phyloP scores from a whole-genome alignment of 139 green algal species.

The Asterochloris erici region DNA sequence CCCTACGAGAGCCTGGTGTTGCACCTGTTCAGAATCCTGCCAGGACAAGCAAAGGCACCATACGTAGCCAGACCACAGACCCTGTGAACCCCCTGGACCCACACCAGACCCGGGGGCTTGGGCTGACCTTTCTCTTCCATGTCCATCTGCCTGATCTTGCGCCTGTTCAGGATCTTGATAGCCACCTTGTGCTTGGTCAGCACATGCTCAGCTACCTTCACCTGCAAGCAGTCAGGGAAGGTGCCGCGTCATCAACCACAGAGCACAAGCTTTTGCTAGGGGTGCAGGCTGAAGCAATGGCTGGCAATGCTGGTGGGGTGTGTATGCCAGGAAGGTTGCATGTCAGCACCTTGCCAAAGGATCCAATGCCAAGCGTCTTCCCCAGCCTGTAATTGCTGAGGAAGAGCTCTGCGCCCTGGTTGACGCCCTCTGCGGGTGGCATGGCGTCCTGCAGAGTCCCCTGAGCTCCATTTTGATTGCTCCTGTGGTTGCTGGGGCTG shows the following conservation, averaged over 20 bases:
- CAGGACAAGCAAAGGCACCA: not conserved
- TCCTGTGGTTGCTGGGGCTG: too few relatives aligned
- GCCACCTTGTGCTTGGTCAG: slow-evolving; percentile 97
- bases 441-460: too few relatives aligned
- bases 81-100: not conserved
- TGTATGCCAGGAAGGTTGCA: too few relatives aligned
- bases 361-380: slow-evolving; percentile 98
- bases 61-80: not conserved
- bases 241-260: not conserved
- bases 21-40: too few relatives aligned
- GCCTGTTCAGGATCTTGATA: slow-evolving; percentile 99
- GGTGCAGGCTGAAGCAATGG: not conserved
- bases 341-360: slow-evolving; percentile 90
- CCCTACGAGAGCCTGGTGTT: too few relatives aligned
- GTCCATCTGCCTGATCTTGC: slow-evolving; percentile 99
- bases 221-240: slow-evolving; percentile 42
- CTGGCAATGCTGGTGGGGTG: too few relatives aligned
- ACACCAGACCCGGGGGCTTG: not conserved
- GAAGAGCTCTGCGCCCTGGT: slow-evolving; percentile 73
- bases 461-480: too few relatives aligned
- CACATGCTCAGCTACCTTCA: slow-evolving; percentile 97
- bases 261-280: not conserved
- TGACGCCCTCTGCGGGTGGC: not conserved
- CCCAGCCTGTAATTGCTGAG: slow-evolving; percentile 95
- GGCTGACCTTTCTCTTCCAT: slow-evolving; percentile 97